phyloP scores from a whole-genome alignment of 2,329 filamentous ascomycete genomes.

The Camillea tinctor region DNA sequence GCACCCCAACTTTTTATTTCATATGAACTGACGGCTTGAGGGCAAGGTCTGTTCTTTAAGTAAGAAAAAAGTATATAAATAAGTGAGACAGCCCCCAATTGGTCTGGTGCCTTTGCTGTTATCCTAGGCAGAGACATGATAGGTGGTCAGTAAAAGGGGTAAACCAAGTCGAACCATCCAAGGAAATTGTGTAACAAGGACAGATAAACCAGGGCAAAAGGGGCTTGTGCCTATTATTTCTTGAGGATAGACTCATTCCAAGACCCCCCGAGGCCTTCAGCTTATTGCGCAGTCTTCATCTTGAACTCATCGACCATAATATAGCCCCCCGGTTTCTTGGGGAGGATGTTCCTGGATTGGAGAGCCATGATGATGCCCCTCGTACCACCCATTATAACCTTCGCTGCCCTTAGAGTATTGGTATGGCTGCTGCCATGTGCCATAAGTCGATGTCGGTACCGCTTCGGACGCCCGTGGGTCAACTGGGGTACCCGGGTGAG shows the following conservation, averaged over 20 bases:
- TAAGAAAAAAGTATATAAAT: background rate
- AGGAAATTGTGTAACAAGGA: background rate
- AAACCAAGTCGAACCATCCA: background rate
- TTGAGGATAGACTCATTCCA: background rate
- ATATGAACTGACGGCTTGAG: background rate
- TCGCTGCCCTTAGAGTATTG: conserved; percentile 41
- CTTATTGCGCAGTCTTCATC: background rate
- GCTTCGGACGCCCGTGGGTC: conserved; percentile 36
- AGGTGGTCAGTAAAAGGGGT: background rate
- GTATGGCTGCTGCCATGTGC: conserved; percentile 46
- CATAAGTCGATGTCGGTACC: conserved; percentile 38
- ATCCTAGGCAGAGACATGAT: background rate
- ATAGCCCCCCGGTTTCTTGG: conserved; percentile 25
- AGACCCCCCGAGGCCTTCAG: background rate
- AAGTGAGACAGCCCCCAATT: background rate
- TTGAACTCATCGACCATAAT: conserved; percentile 32
- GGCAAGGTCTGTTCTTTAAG: background rate
- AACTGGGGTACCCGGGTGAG: conserved; percentile 31
- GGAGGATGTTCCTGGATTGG: conserved; percentile 19
- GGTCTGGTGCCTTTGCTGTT: background rate
- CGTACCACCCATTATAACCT: conserved; percentile 31
- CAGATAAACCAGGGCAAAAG: background rate
- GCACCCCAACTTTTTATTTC: background rate
- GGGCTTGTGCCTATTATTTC: background rate
- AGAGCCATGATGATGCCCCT: conserved; percentile 26